Conservation (phyloP, 805 yeast species). For the Metschnikowia orientalis region DNA sequence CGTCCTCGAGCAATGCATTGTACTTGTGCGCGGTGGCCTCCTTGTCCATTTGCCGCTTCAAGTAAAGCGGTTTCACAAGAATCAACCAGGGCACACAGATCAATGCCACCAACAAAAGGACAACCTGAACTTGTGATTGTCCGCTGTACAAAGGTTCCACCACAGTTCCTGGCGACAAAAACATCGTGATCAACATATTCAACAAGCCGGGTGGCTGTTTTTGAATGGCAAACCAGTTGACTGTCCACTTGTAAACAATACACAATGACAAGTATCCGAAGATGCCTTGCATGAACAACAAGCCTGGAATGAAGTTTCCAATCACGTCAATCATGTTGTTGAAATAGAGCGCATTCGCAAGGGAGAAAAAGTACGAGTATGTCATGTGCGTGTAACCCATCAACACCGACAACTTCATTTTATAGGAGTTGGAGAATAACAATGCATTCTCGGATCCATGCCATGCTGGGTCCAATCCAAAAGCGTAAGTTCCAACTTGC, state of each 20-base stretch:
- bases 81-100: conserved; percentile 91
- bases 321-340: conserved; percentile 71
- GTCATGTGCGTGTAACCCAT: conserved; percentile 96
- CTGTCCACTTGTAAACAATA: conserved; percentile 90
- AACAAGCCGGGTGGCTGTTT: conserved; percentile 87
- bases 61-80: conserved; percentile 73
- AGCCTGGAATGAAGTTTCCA: conserved; percentile 93
- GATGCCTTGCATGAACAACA: conserved; percentile 92
- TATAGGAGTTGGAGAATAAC: conserved; percentile 89
- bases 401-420: conserved; percentile 92
- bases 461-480: conserved; percentile 95
- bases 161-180: conserved; percentile 84
- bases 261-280: conserved; percentile 87
- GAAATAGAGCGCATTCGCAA: conserved; percentile 71
- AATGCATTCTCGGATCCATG: conserved; percentile 93
- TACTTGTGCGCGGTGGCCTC: conserved; percentile 51
- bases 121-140: conserved; percentile 70
- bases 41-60: conserved; percentile 53
- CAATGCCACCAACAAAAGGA: conserved; percentile 70
- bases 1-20: conserved; percentile 31
- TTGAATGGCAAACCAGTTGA: conserved; percentile 78
- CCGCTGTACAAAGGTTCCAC: conserved; percentile 78
- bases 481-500: conserved; percentile 62
- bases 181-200: conserved; percentile 95
- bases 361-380: conserved; percentile 79